phyloP scores from a whole-genome alignment of 495 filamentous ascomycete species.

The Aspergillus incahuasiensis region DNA sequence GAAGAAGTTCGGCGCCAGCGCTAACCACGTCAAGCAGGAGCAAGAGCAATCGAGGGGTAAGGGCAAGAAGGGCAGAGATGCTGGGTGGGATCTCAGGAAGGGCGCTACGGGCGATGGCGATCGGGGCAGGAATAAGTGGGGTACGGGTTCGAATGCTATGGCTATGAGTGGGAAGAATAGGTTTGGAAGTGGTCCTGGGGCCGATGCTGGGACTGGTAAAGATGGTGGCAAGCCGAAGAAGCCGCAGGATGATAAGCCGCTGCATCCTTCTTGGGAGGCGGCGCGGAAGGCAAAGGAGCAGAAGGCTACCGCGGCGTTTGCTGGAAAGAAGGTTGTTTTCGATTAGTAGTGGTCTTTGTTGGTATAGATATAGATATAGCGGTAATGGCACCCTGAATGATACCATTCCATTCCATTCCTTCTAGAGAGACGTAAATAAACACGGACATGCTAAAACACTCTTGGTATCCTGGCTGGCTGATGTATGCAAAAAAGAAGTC shows the following conservation, averaged over 20 bases:
- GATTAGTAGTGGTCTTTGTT: too few species aligned
- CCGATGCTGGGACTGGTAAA: not conserved
- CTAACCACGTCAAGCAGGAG: constrained; percentile 61
- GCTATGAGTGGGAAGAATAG: constrained; percentile 1
- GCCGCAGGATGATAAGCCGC: constrained; percentile 53
- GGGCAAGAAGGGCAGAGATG: constrained; percentile 31
- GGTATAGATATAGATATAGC: constrained; percentile 3
- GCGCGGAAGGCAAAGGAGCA: constrained; percentile 78
- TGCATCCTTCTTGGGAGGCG: constrained; percentile 95
- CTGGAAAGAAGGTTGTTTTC: constrained; percentile 89
- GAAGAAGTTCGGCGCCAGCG: constrained; percentile 77
- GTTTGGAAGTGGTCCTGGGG: not conserved
- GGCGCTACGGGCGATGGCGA: constrained; percentile 36
- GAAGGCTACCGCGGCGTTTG: constrained; percentile 54
- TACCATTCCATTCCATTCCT: not conserved
- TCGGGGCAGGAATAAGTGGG: constrained; percentile 17
- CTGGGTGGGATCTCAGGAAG: constrained; percentile 44
- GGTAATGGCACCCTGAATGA: not conserved
- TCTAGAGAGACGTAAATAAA: not conserved
- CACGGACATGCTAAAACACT: not conserved
- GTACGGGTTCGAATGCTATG: constrained; percentile 18
- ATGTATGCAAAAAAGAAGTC: not conserved
- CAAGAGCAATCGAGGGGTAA: constrained; percentile 19
- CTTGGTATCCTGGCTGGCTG: not conserved
- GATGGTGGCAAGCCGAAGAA: constrained; percentile 19